Evolutionary conservation across 2,329 filamentous ascomycete genomes (phyloP), one percentile per base, ranked within the genome.

Genomic region (Aspergillus pseudoglaucus): DNA sequence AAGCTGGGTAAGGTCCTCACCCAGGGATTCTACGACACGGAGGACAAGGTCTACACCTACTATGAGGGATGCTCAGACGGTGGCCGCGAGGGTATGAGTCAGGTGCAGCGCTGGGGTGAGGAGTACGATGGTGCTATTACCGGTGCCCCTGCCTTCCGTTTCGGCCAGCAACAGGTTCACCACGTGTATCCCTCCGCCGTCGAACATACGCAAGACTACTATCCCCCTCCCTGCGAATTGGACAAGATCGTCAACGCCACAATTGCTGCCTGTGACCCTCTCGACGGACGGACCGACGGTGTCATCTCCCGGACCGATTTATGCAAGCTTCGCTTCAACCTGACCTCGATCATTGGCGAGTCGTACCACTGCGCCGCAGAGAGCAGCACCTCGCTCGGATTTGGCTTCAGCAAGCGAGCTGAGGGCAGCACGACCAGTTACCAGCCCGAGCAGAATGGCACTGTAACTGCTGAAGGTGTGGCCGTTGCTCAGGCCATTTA

Each of bases 41-140:
- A 47, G 33, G 44, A 51, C 20, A 66, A 63, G 49, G 15, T 66
- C 42, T 66, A 66, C 46, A 64, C 75, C 4, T 80, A 79, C 62
- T 80, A 75, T 53, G 70, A 77, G 52, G 77, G 75, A 3, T 80
- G 77, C 59, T 79, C 75, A 10, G 76, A 80, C 45, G 77, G 77
- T 17, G 77, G 75, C 1, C 69, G 76, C 38, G 73, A 79, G 60
- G 76, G 74, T n/a, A 72, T 71, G 70, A 71, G 66, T 47, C 76
- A 79, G 58, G 64, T 76, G 1, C 77, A 80, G 58, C 72, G 75
- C 14, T 79, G 70, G 54, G 61, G 59, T 6, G 72, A 71, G 7
- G 68, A 74, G 42, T 76, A 69, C 48, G 75, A 77, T 45, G 74
- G 75, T 20, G 72, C 64, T 8, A 62, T 73, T 37, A 64, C 65